Conservation (phyloP, 2,329 filamentous ascomycete species). For the Colletotrichum limetticola region DNA sequence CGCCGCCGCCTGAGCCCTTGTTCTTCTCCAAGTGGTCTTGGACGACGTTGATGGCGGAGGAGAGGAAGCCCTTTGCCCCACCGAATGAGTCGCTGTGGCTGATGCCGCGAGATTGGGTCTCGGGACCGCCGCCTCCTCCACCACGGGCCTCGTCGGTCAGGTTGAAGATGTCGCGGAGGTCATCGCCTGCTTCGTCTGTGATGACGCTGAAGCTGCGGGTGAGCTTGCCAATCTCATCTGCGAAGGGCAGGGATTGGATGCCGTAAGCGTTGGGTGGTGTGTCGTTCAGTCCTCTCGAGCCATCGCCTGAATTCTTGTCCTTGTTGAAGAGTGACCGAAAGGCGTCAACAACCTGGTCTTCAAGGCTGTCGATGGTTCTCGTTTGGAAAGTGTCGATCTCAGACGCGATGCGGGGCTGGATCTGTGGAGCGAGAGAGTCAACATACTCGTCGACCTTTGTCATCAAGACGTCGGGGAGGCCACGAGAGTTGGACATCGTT, state of each 20-base stretch:
- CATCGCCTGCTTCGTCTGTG: constrained; percentile 53
- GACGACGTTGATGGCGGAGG: constrained; percentile 52
- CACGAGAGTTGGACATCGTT: constrained; percentile 45
- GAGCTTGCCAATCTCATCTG: constrained; percentile 54
- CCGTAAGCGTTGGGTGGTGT: constrained; percentile 53
- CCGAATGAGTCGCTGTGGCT: constrained; percentile 39
- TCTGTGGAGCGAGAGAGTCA: constrained; percentile 57
- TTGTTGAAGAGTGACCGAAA: constrained; percentile 57
- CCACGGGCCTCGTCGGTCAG: constrained; percentile 46
- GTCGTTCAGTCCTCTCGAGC: constrained; percentile 43
- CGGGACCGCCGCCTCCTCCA: constrained; percentile 34
- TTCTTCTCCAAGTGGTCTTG: constrained; percentile 51
- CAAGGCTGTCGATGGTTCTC: constrained; percentile 57
- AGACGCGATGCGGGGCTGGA: constrained; percentile 56
- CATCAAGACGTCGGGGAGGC: constrained; percentile 55
- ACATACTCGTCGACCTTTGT: constrained; percentile 58
- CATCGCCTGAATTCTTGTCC: constrained; percentile 38
- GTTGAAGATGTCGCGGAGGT: constrained; percentile 55
- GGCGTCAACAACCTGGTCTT: constrained; percentile 55
- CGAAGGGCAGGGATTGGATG: constrained; percentile 54
- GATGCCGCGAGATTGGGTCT: constrained; percentile 41
- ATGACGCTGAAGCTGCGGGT: constrained; percentile 53
- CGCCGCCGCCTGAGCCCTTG: constrained; percentile 42
- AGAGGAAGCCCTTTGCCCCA: constrained; percentile 51
- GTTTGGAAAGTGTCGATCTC: constrained; percentile 56